Evolutionary conservation across 768 basidiomycete genomes (phyloP), one percentile per base, ranked within the genome.

Genomic region (Mycena galericulata): DNA sequence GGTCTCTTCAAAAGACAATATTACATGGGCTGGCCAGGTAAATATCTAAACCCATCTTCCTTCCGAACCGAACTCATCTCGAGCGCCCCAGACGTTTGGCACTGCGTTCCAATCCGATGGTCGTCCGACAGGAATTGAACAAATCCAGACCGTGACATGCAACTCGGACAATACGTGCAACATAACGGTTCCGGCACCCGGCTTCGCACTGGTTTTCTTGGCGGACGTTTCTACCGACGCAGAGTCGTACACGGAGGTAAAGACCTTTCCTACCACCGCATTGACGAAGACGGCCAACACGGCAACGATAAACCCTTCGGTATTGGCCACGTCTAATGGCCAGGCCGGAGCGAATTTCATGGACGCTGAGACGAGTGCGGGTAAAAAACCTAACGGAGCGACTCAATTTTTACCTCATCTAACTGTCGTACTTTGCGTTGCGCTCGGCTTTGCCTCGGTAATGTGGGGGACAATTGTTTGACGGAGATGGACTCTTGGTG

Each of bases 141-240:
- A 84, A 60, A 83, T 94, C 11, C 80, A 86, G 63, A 90, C 86
- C 0, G 84, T 95, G 38, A 70, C 78, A 17, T 96, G 94, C 73
- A 83, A 91, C 74, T 78, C 81, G 7, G 79, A 80, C 60, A 86
- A 87, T 71, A 80, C 81, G 0, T 95, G 94, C 77, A 70, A 78
- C 26, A 82, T 95, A 54, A 83, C 83, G 10, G 87, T 95, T 50
- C 85, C 87, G 36, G 91, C 92, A 0, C 93, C 94, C 0, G 88
- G 88, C 40, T 89, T 91, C 69, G 92, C 92, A 0, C 83, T 95
- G 53, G 92, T 95, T 66, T 94, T 93, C 83, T 80, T 95, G 32
- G 86, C 83, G 3, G 78, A 83, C 58, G 64, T 77, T 41, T 81
- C 84, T 9, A 72, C 82, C 32, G 62, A 73, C 2, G 80, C 78